These are phyloP conservation scores for Ascocoryne sarcoides DNA, from an alignment of 2,329 filamentous ascomycete species.

Conservation along the genomic window DNA sequence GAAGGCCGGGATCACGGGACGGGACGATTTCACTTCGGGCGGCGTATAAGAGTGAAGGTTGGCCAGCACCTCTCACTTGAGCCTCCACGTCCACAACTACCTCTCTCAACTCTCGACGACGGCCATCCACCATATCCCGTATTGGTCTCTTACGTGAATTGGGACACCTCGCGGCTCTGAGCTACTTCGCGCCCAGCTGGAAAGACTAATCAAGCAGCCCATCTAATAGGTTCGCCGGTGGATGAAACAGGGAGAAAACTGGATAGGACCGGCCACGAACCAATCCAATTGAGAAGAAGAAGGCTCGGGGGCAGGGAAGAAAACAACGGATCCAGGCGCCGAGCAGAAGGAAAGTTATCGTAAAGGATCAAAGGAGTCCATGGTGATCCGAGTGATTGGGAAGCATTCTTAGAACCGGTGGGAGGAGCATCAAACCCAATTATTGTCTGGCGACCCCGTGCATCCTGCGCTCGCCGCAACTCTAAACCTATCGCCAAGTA, in stretches of 20 bases:
- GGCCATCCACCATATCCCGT: too few relatives aligned
- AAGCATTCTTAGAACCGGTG: neutral
- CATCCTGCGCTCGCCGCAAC: too few relatives aligned
- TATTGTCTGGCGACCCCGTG: too few relatives aligned
- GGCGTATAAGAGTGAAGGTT: neutral
- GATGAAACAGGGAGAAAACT: too few relatives aligned
- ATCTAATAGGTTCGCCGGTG: too few relatives aligned
- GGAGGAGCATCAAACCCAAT: too few relatives aligned
- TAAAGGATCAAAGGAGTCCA: neutral
- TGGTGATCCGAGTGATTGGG: neutral
- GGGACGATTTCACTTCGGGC: neutral
- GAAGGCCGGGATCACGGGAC: neutral
- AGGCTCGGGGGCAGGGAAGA: neutral
- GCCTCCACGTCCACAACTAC: neutral
- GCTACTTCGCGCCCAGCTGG: too few relatives aligned
- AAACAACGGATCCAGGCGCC: neutral
- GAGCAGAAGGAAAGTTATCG: neutral
- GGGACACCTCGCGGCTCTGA: too few relatives aligned
- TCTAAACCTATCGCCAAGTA: too few relatives aligned
- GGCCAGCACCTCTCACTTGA: neutral
- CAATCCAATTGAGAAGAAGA: neutral
- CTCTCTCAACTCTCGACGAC: too few relatives aligned
- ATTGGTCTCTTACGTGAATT: too few relatives aligned
- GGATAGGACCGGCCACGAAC: neutral
- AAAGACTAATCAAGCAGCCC: too few relatives aligned